Evolutionary conservation across 1,284 basidiomycete genomes (phyloP).

Genomic region (Rhodotorula sp.): DNA sequence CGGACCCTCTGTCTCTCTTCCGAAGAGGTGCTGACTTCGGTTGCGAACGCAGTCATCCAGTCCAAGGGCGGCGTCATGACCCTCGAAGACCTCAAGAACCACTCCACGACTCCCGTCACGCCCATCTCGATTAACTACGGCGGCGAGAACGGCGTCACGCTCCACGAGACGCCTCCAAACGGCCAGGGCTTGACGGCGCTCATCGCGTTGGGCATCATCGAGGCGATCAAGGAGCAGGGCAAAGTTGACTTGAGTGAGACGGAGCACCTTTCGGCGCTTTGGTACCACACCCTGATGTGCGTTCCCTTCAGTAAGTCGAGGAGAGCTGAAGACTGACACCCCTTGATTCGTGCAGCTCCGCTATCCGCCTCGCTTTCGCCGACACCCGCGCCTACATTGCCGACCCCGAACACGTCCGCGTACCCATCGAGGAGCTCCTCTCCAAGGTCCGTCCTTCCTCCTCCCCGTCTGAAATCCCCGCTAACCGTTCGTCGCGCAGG

Average conservation of each 20-base stretch:
- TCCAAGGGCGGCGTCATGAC: slow-evolving; percentile 86
- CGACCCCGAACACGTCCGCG: slow-evolving; percentile 71
- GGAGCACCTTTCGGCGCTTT: slow-evolving; percentile 82
- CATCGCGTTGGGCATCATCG: slow-evolving; percentile 82
- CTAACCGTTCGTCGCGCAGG: slow-evolving; percentile 51
- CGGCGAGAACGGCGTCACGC: slow-evolving; percentile 64
- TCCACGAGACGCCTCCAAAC: slow-evolving; percentile 76
- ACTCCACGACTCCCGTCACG: slow-evolving; percentile 73
- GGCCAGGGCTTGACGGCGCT: slow-evolving; percentile 95
- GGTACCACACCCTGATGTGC: slow-evolving; percentile 75
- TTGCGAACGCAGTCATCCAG: slow-evolving; percentile 47
- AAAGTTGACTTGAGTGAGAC: slow-evolving; percentile 69
- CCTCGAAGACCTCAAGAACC: slow-evolving; percentile 77
- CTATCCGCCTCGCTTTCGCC: slow-evolving; percentile 48
- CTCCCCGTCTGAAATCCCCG: slow-evolving; percentile 11
- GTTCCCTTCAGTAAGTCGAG: neutral
- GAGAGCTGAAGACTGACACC: too few relatives aligned
- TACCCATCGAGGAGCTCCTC: slow-evolving; percentile 73
- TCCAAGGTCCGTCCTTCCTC: slow-evolving; percentile 60
- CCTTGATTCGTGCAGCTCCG: slow-evolving; percentile 8
- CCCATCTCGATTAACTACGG: slow-evolving; percentile 88
- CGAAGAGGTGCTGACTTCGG: neutral
- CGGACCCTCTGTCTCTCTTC: slow-evolving; percentile 54
- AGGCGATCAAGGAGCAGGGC: slow-evolving; percentile 73
- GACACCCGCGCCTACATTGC: slow-evolving; percentile 84